Conservation (phyloP, 371 early-diverging fungal genomes). For the Blakeslea trispora region DNA sequence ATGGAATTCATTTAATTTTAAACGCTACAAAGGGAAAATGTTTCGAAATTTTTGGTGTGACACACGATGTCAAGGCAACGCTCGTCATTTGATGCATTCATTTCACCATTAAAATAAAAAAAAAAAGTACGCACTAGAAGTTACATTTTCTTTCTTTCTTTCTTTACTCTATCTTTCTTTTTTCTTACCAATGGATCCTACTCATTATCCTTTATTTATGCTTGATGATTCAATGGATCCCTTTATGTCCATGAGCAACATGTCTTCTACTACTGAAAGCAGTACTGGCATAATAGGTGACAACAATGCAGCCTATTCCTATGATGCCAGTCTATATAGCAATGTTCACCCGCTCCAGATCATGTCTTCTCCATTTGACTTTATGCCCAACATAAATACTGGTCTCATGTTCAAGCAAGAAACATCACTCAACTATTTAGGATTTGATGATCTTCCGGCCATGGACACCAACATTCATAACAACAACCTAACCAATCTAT, state of each 20-base stretch:
- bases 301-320: too few species aligned
- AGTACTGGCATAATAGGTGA: too few species aligned
- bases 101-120: conserved; percentile 25
- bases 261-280: too few species aligned
- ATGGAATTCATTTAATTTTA: conserved; percentile 10
- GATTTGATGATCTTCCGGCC: conserved; percentile 2
- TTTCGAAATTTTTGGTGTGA: conserved; percentile 31
- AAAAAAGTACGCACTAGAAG: not conserved
- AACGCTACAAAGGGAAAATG: conserved; percentile 12
- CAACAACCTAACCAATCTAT: conserved; percentile 4
- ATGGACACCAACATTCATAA: too few species aligned
- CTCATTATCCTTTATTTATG: not conserved
- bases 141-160: conserved; percentile 10
- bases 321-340: too few species aligned
- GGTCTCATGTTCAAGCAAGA: conserved; percentile 10
- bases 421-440: conserved; percentile 6
- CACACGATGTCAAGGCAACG: conserved; percentile 41
- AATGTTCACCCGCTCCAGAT: conserved; percentile 28
- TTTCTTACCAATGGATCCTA: not conserved
- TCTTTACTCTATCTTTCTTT: conserved; percentile 6
- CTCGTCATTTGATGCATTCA: conserved; percentile 43
- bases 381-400: too few species aligned
- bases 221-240: not conserved
- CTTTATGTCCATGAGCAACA: too few species aligned
- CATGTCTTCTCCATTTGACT: conserved; percentile 5